Evolutionary conservation across 257 asterid species (phyloP).

Genomic region (Solanum rostratum): DNA sequence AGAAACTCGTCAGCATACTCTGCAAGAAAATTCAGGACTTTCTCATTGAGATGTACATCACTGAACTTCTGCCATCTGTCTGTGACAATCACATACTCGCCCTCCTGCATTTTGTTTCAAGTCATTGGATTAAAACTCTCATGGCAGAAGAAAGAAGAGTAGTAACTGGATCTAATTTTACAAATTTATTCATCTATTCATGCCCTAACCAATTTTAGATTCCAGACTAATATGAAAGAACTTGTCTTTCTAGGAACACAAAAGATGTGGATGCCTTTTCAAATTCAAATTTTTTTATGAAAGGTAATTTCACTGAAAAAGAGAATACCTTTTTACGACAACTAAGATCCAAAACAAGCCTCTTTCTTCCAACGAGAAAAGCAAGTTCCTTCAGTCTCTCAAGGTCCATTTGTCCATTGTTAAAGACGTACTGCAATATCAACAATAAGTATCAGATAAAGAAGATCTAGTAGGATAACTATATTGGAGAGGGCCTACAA

Average conservation of each 20-base stretch:
- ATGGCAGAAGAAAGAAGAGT: neutral
- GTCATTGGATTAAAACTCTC: conserved; percentile 1
- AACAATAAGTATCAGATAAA: conserved; percentile 2
- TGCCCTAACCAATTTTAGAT: neutral
- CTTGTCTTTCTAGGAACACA: neutral
- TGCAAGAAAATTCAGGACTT: conserved; percentile 60
- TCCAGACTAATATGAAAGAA: neutral
- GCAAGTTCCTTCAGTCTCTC: conserved; percentile 77
- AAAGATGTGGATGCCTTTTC: neutral
- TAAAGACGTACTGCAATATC: conserved; percentile 70
- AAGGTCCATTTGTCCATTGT: conserved; percentile 68
- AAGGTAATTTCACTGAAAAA: conserved; percentile 1
- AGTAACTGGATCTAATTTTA: neutral
- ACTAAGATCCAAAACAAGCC: conserved; percentile 90
- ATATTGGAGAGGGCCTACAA: neutral
- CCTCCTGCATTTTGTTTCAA: conserved; percentile 36
- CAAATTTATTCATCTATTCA: neutral
- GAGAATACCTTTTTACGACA: conserved; percentile 79
- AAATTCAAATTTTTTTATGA: neutral
- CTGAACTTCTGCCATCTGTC: conserved; percentile 98
- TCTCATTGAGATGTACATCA: conserved; percentile 61
- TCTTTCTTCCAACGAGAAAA: conserved; percentile 55
- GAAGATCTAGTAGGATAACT: conserved; percentile 3
- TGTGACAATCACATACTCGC: conserved; percentile 74
- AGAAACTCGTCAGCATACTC: conserved; percentile 80